Evolutionary conservation across 2,329 filamentous ascomycete species (phyloP).

Genomic region (Trichothecium sympodiale): DNA sequence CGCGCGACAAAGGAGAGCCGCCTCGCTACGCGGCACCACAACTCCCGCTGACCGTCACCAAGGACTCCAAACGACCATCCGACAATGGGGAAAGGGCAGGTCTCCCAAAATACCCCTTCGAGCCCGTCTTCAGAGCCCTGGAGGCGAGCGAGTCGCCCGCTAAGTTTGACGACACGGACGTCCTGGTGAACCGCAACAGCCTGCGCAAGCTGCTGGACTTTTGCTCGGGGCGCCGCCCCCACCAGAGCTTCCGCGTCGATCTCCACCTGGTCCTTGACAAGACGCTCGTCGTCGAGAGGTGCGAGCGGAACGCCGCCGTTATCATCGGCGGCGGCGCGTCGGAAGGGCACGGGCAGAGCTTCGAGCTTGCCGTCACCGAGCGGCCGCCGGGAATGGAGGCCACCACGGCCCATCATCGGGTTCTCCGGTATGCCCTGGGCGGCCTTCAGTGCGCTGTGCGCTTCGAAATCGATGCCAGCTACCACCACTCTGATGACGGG

Average conservation of each 20-base stretch:
- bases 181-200: constrained; percentile 16
- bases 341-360: constrained; percentile 6
- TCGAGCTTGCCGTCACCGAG: constrained; percentile 7
- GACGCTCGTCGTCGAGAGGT: constrained; percentile 10
- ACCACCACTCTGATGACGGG: background rate
- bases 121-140: constrained; percentile 16
- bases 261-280: constrained; percentile 4
- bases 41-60: no score
- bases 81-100: no score
- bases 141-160: constrained; percentile 10
- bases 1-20: no score
- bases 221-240: constrained; percentile 5
- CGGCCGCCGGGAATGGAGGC: constrained; percentile 1
- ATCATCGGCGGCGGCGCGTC: background rate
- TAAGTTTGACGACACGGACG: constrained; percentile 15
- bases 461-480: constrained; percentile 10
- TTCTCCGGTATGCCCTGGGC: constrained; percentile 10
- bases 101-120: no score
- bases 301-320: constrained; percentile 1
- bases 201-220: constrained; percentile 13
- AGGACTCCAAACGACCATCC: no score
- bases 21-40: no score
- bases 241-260: constrained; percentile 10
- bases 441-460: constrained; percentile 9
- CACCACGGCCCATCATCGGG: constrained; percentile 7